These are phyloP conservation scores for Vigna reflexopilosa DNA, from an alignment of 306 rosid species.

Conservation along the genomic window DNA sequence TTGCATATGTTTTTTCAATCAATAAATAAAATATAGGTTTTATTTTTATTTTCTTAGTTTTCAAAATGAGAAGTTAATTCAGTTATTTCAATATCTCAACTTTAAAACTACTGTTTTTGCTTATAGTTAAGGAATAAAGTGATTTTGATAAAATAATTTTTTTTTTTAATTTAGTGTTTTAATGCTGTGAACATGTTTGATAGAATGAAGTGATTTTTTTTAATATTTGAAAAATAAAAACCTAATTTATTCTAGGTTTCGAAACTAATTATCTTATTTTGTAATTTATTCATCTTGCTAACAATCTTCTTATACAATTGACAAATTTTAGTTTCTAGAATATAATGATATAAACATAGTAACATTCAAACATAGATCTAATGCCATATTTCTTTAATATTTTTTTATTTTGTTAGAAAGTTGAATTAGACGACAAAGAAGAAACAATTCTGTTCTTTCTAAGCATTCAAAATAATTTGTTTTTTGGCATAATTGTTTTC, in stretches of 20 bases:
- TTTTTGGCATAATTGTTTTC: not conserved
- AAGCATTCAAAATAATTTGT: constrained; percentile 13
- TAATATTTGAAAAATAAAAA: no score
- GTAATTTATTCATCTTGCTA: not conserved
- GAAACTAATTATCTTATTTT: not conserved
- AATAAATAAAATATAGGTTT: not conserved
- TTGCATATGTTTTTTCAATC: not conserved
- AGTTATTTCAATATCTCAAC: no score
- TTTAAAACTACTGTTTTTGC: no score
- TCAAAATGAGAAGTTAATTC: no score
- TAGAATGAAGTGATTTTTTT: no score
- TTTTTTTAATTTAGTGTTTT: no score
- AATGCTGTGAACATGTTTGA: no score
- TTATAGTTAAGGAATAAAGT: no score
- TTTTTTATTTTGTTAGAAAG: not conserved
- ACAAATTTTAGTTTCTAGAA: not conserved
- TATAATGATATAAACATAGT: not conserved
- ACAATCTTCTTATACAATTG: not conserved
- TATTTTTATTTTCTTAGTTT: not conserved
- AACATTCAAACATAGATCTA: constrained; percentile 6
- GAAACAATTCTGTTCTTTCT: constrained; percentile 4
- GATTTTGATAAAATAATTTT: no score
- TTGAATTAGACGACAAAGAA: constrained; percentile 11
- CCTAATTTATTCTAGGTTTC: no score
- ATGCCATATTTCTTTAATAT: not conserved